Conservation (phyloP, 352 stramenopile genomes). For the Phytophthora sp. region DNA sequence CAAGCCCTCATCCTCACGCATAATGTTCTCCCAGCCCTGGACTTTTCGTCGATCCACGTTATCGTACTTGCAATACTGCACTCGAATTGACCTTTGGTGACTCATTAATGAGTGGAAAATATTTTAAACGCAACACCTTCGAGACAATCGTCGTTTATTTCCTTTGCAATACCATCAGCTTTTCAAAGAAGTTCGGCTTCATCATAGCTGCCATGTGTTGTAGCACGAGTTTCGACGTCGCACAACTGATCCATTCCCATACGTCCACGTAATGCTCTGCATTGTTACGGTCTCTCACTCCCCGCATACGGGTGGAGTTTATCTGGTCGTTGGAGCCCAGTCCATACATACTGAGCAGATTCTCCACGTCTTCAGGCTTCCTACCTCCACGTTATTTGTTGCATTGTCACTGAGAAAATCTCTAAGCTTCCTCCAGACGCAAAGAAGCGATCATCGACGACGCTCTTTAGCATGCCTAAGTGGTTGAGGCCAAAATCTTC, state of each 20-base stretch:
- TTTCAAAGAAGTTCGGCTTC: neutral
- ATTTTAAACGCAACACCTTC: constrained; percentile 15
- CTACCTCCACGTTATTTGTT: neutral
- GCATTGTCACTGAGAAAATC: neutral
- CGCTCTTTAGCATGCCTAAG: neutral
- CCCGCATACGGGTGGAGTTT: neutral
- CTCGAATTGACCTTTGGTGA: neutral
- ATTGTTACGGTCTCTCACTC: neutral
- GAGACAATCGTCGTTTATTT: constrained; percentile 22
- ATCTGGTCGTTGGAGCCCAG: neutral
- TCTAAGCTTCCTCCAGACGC: constrained; percentile 11
- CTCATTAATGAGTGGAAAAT: constrained; percentile 14
- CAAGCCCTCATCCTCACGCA: neutral
- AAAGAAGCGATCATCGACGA: constrained; percentile 1
- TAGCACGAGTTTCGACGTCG: neutral
- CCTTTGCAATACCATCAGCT: neutral
- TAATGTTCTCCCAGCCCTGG: neutral
- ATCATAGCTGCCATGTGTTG: neutral
- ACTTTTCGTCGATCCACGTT: neutral
- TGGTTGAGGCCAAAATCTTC: neutral
- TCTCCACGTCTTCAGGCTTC: neutral
- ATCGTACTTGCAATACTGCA: constrained; percentile 4
- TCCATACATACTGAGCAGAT: neutral
- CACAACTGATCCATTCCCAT: neutral
- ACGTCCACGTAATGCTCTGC: neutral